Evolutionary conservation across 495 filamentous ascomycete genomes (phyloP).

Genomic region (Penicillium robsamsonii): DNA sequence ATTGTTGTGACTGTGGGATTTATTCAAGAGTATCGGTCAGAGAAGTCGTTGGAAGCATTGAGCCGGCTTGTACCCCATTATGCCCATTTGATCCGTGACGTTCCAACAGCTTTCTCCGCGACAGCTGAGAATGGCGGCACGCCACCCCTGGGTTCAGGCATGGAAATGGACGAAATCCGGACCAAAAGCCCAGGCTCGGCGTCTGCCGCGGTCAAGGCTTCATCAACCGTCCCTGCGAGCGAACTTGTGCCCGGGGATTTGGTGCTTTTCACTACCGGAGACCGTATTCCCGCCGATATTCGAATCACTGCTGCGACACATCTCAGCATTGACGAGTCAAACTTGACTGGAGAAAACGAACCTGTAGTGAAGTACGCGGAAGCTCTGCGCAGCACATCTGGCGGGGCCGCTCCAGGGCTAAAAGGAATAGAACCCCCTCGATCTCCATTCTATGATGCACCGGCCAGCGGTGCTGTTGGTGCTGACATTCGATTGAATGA

Average conservation of each 20-base stretch:
- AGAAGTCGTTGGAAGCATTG: conserved; percentile 94
- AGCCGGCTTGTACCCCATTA: conserved; percentile 91
- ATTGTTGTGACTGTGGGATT: conserved; percentile 97
- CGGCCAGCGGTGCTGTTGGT: conserved; percentile 60
- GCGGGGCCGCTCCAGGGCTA: conserved; percentile 16
- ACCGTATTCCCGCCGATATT: conserved; percentile 94
- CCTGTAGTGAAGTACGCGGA: conserved; percentile 75
- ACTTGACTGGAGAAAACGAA: conserved; percentile 95
- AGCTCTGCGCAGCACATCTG: conserved; percentile 44
- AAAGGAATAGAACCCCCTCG: conserved; percentile 43
- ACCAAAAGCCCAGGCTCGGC: conserved; percentile 39
- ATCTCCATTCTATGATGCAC: conserved; percentile 59
- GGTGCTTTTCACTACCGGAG: conserved; percentile 89
- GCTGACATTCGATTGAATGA: conserved; percentile 64
- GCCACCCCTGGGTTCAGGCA: conserved; percentile 30
- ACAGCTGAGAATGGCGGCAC: conserved; percentile 25
- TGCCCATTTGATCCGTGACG: conserved; percentile 80
- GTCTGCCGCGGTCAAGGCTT: conserved; percentile 64
- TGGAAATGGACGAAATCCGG: conserved; percentile 46
- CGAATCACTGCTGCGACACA: conserved; percentile 87
- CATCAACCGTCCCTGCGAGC: conserved; percentile 77
- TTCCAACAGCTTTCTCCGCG: conserved; percentile 21
- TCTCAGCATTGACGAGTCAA: conserved; percentile 92
- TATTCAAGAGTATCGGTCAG: conserved; percentile 94
- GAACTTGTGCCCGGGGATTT: conserved; percentile 90